Conservation (phyloP, 2,329 filamentous ascomycete genomes). For the Ceratocystis cubensis region DNA sequence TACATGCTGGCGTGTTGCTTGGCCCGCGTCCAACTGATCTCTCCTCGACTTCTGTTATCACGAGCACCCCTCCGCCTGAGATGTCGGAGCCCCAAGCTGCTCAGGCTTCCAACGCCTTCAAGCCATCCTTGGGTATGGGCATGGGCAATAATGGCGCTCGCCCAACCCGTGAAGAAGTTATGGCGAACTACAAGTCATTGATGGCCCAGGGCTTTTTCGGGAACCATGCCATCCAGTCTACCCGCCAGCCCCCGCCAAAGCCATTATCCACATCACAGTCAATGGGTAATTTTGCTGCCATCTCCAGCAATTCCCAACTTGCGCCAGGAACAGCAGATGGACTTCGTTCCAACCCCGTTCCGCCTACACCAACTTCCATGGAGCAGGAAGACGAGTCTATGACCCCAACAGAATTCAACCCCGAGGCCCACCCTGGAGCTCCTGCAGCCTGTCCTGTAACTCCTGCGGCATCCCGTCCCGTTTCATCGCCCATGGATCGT, state of each 20-base stretch:
- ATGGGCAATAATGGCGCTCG: conserved; percentile 15
- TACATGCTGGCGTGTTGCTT: conserved; percentile 14
- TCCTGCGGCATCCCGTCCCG: conserved; percentile 17
- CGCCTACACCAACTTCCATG: conserved; percentile 20
- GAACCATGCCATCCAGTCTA: conserved; percentile 45
- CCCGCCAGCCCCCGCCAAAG: conserved; percentile 34
- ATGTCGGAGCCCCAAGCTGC: background rate
- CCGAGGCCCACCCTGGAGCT: conserved; percentile 22
- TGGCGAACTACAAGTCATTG: conserved; percentile 45
- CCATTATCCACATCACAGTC: conserved; percentile 18
- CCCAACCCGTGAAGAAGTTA: conserved; percentile 36
- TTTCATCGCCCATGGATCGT: conserved; percentile 23
- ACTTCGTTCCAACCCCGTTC: conserved; percentile 16
- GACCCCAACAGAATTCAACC: conserved; percentile 17
- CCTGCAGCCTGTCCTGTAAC: conserved; percentile 21
- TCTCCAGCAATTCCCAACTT: conserved; percentile 11
- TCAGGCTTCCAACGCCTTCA: background rate
- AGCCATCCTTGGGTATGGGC: conserved; percentile 16
- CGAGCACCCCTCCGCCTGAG: background rate
- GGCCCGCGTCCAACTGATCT: background rate
- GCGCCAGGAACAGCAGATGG: conserved; percentile 17
- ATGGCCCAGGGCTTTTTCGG: conserved; percentile 47
- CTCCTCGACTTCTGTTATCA: background rate
- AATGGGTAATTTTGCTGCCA: conserved; percentile 18
- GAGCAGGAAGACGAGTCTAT: conserved; percentile 11